A percentile compares a stretch with the other conserved stretches of the same genome.
These are phyloP conservation scores for Arabidopsis arenosa DNA, from an alignment of 345 rosid species.

Conservation along the genomic window DNA sequence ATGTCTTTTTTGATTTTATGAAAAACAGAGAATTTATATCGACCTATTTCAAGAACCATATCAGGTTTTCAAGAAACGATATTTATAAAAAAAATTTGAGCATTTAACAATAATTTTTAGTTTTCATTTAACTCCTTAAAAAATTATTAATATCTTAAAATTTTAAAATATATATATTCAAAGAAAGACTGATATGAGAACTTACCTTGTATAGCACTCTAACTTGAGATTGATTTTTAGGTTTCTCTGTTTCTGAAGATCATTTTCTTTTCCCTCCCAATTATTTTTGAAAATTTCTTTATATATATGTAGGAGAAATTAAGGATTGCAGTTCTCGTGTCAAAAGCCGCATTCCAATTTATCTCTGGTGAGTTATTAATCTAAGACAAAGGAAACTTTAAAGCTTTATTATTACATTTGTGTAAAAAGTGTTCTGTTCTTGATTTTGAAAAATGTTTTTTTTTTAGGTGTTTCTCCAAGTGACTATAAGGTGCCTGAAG, in stretches of 20 bases:
- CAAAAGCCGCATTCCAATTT: constrained; percentile 90
- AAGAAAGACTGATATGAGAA: too few relatives aligned
- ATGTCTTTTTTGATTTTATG: neutral
- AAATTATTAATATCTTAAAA: too few relatives aligned
- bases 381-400: neutral
- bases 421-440: neutral
- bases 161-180: too few relatives aligned
- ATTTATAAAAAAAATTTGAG: too few relatives aligned
- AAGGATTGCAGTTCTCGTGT: constrained; percentile 84
- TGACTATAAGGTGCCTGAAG: constrained; percentile 70
- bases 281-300: neutral
- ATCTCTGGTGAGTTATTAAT: constrained; percentile 57
- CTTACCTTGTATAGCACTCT: neutral
- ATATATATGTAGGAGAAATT: constrained; percentile 64
- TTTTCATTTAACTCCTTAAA: too few relatives aligned
- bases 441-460: neutral
- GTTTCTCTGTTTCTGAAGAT: neutral
- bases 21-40: too few relatives aligned
- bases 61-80: too few relatives aligned
- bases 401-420: neutral
- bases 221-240: neutral
- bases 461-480: constrained; percentile 67
- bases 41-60: too few relatives aligned
- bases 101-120: too few relatives aligned
- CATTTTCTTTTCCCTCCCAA: neutral